phyloP scores from a whole-genome alignment of 1,139 yeast species.

The Yamadazyma buinensis region DNA sequence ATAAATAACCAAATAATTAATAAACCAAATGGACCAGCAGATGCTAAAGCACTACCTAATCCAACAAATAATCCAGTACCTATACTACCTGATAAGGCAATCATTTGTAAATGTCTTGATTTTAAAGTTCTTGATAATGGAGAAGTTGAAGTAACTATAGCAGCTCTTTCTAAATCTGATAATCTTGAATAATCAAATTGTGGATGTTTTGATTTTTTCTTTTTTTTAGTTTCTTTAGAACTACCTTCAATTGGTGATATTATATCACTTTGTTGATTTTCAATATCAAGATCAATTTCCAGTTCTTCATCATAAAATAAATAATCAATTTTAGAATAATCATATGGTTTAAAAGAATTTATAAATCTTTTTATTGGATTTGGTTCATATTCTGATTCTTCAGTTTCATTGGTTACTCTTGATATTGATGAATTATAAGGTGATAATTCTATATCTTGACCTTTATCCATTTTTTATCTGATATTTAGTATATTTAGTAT shows the following conservation, averaged over 20 bases:
- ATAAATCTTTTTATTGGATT: slow-evolving; percentile 20
- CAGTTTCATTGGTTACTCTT: slow-evolving; percentile 4
- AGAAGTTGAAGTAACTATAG: slow-evolving; percentile 27
- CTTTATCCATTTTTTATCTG: too few species aligned
- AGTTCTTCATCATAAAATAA: slow-evolving; percentile 15
- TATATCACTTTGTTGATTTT: neutral
- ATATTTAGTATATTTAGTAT: too few species aligned
- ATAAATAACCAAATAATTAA: slow-evolving; percentile 30
- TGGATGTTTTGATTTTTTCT: slow-evolving; percentile 17
- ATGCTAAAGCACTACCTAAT: slow-evolving; percentile 26
- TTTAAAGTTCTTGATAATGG: slow-evolving; percentile 32
- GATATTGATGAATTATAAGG: slow-evolving; percentile 9
- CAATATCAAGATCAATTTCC: slow-evolving; percentile 5
- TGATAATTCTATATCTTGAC: slow-evolving; percentile 9
- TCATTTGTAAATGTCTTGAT: slow-evolving; percentile 39
- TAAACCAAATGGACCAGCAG: slow-evolving; percentile 37
- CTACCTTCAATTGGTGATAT: neutral
- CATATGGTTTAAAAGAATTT: slow-evolving; percentile 27
- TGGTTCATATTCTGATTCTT: slow-evolving; percentile 15
- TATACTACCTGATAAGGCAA: slow-evolving; percentile 40
- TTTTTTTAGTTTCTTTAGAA: slow-evolving; percentile 6
- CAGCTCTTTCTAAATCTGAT: slow-evolving; percentile 29
- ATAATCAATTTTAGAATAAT: slow-evolving; percentile 19
- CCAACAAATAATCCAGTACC: slow-evolving; percentile 37
- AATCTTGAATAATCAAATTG: slow-evolving; percentile 27